Evolutionary conservation across 257 asterid genomes (phyloP).

Genomic region (Penstemon newberryi): DNA sequence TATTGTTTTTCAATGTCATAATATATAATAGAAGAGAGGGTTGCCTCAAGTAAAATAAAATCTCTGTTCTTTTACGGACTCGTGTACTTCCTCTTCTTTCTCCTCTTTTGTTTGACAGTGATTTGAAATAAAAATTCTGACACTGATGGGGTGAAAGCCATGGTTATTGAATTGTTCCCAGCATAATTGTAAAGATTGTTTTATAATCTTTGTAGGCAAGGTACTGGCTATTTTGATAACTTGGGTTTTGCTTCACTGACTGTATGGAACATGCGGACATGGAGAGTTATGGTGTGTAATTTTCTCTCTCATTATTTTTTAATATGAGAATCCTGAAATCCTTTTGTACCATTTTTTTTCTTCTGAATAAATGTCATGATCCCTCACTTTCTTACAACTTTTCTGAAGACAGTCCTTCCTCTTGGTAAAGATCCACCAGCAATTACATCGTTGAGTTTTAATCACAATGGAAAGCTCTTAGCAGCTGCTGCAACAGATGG

Average conservation of each 20-base stretch:
- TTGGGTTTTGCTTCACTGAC: conserved; percentile 91
- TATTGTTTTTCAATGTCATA: neutral
- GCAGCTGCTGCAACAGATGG: conserved; percentile 99
- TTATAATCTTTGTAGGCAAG: conserved; percentile 55
- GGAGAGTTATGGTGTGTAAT: conserved; percentile 89
- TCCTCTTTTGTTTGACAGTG: neutral
- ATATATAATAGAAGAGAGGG: neutral
- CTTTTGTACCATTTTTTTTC: conserved; percentile 21
- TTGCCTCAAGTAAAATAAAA: too few species aligned
- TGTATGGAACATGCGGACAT: conserved; percentile 98
- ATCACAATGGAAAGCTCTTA: conserved; percentile 95
- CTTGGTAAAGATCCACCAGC: conserved; percentile 99
- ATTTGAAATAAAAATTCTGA: neutral
- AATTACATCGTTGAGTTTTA: conserved; percentile 84
- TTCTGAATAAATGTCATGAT: conserved; percentile 30
- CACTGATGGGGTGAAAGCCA: neutral
- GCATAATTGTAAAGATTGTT: conserved; percentile 17
- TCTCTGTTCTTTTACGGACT: too few species aligned
- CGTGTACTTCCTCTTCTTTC: neutral
- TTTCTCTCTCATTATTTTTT: conserved; percentile 32
- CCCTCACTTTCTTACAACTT: conserved; percentile 51
- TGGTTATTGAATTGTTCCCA: neutral
- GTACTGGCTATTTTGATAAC: conserved; percentile 47
- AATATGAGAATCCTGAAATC: conserved; percentile 24
- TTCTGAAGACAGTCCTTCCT: conserved; percentile 95